Base-by-base conservation (phyloP, 768 basidiomycete genomes). In the Sporobolomyces phaffii region DNA sequence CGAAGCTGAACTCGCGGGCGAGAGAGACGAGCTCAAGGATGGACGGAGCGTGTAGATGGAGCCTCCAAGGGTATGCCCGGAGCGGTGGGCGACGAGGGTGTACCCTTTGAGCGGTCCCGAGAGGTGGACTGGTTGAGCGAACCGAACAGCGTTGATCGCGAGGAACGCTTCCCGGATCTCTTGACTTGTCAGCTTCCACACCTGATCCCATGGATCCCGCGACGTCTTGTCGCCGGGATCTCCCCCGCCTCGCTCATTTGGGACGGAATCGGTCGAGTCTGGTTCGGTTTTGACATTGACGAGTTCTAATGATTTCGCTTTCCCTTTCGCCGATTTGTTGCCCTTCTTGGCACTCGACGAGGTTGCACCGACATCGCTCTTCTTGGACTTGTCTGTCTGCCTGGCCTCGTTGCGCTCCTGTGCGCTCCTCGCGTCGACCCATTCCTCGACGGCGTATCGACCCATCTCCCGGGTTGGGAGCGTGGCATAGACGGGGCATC, bases 41-140 rank as follows among this genome's bases (percentile, higher is more conserved):
- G 93, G 97, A n/a, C 96, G 86, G 68, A 99, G 88, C 76, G 97
- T 97, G 92, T 92, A 98, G 69, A 99, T 89, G 8, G 93, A 91
- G 48, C 94, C 96, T 66, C 96, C 96, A 20, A 99, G 83, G 0
- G 90, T 90, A 77, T 97, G 93, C 0, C 94, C 96, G 17, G 91
- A 88, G 73, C 89, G 88, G 78, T 92, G 96, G 1, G 96, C 91
- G 22, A 92, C 93, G 69, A 99, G 89, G 2, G 91, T 93, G 74
- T 54, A 50, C 60, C 49, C 56, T 36, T 28, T 62, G 7, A 58
- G 40, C 15, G 66, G 40, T 47, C 93, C 93, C 82, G 90, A 88
- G 34, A 99, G 82, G 79, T 94, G 92, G 8, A 90, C 89, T 5
- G 94, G 94, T 72, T 97, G 93, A 13, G 91, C 93, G 76, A 94